Percentiles rank a stretch among this genome's conserved stretches.
These are phyloP conservation scores for Colletotrichum sp. DNA, from an alignment of 2,329 filamentous ascomycete species.

Conservation along the genomic window DNA sequence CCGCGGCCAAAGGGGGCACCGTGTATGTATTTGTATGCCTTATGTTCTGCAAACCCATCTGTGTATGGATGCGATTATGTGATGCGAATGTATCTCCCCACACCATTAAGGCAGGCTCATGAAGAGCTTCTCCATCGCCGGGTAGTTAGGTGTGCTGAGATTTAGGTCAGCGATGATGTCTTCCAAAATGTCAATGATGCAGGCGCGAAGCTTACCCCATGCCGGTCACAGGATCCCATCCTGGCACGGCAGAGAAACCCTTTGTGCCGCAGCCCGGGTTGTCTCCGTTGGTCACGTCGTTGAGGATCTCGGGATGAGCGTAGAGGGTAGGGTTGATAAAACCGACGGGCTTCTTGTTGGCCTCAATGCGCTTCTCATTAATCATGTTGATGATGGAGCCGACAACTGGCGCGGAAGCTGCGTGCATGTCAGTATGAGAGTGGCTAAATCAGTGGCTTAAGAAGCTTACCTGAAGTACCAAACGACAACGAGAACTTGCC, in stretches of 20 bases:
- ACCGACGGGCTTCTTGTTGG: conserved; percentile 32
- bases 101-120: conserved; percentile 16
- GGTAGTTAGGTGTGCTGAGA: conserved; percentile 21
- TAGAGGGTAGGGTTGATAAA: conserved; percentile 25
- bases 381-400: conserved; percentile 37
- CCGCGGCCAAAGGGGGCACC: not conserved
- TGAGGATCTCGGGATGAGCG: conserved; percentile 32
- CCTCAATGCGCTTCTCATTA: conserved; percentile 32
- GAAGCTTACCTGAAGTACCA: conserved; percentile 47
- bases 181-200: not conserved
- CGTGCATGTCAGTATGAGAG: not conserved
- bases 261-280: conserved; percentile 36
- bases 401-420: conserved; percentile 38
- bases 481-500: conserved; percentile 46
- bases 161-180: not conserved
- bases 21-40: not conserved
- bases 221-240: conserved; percentile 20
- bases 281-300: conserved; percentile 30
- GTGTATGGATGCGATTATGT: not conserved
- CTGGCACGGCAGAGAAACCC: conserved; percentile 30
- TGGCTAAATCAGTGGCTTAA: not conserved
- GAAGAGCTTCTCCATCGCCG: conserved; percentile 21
- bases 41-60: not conserved
- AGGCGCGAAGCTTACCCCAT: conserved; percentile 4
- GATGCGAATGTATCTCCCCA: not conserved